Percentiles rank a stretch among this genome's conserved stretches.
Conservation (phyloP, 176 grass and related monocot species). For the Chloris gayana region DNA sequence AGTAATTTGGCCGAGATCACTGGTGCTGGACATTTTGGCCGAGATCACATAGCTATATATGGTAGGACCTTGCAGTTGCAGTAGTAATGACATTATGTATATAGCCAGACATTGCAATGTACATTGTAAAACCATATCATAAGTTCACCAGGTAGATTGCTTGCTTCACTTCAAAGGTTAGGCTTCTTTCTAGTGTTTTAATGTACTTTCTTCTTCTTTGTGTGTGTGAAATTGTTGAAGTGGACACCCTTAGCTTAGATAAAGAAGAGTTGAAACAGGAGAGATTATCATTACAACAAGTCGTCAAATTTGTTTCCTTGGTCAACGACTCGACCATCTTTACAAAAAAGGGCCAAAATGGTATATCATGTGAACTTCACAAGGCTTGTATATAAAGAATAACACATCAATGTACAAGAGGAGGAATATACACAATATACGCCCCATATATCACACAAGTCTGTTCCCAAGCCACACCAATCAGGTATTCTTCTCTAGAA, state of each 20-base stretch:
- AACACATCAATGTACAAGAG: constrained; percentile 40
- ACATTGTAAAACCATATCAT: background rate
- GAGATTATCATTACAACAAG: constrained; percentile 31
- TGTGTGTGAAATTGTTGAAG: background rate
- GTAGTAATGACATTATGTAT: background rate
- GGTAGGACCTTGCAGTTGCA: background rate
- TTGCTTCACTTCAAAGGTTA: background rate
- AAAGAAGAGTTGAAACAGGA: background rate
- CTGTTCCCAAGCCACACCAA: constrained; percentile 3
- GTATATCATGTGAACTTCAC: constrained; percentile 35
- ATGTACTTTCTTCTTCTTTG: background rate
- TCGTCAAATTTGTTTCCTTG: constrained; percentile 4
- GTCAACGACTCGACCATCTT: constrained; percentile 27
- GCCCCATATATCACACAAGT: constrained; percentile 23
- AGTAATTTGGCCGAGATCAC: too few relatives aligned
- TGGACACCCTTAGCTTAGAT: background rate
- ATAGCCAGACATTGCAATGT: background rate
- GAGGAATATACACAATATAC: constrained; percentile 46
- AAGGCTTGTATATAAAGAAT: constrained; percentile 34
- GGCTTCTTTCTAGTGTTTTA: background rate
- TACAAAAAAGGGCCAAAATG: constrained; percentile 32
- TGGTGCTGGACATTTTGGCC: too few relatives aligned
- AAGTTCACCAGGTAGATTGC: background rate
- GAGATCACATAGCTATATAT: too few relatives aligned
- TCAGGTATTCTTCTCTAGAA: constrained; percentile 98